Base-by-base conservation (phyloP, 352 stramenopile species). In the Phytophthora pistaciae region DNA sequence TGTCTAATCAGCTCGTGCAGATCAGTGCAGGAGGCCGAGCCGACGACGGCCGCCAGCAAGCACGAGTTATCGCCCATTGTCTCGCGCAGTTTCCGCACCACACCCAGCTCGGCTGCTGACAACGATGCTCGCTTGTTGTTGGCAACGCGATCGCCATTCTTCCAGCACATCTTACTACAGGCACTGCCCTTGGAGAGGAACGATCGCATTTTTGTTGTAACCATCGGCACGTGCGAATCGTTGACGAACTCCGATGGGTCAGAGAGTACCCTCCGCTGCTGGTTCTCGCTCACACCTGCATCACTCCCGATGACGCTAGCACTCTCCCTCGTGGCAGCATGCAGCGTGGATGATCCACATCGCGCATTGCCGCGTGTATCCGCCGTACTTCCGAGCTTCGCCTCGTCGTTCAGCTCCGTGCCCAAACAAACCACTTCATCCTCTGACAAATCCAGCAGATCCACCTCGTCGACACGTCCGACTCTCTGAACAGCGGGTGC, bases 11-110 rank as follows among this genome's bases (percentile, higher is more conserved):
- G 80, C 10, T 66, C 59, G 53, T 88, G 74, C 13, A 94, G 53
- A 8, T 85, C 71, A 7, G 67, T 60, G 27, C 87, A 92, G 21
- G 70, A 66, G 5, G 78, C 65, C 16, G 78, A 84, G 29, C 73
- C 72, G 3, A 92, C 27, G 14, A 94, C 69, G 6, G 76, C 74
- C 10, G 83, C 75, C 42, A 94, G 80, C 77, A 91, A 79, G 57
- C 87, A 92, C 21, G 84, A 72, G 54, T 91, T 91, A 52, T 91
- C 83, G 2, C 84, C 84, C 55, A 92, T 77, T 3, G 80, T 82
- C 38, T 83, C 76, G 1, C 80, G 68, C 10, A 89, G 72, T 61
- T 90, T 92, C 38, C 81, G 80, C 33, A 91, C 25, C n/a, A 92
- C 20, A 18, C 84, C 71, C 18, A 84, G 23, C 75, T 91, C 83